These are phyloP conservation scores for Xerocomus brunneocitrinus DNA, from an alignment of 768 basidiomycete species.

Conservation along the genomic window DNA sequence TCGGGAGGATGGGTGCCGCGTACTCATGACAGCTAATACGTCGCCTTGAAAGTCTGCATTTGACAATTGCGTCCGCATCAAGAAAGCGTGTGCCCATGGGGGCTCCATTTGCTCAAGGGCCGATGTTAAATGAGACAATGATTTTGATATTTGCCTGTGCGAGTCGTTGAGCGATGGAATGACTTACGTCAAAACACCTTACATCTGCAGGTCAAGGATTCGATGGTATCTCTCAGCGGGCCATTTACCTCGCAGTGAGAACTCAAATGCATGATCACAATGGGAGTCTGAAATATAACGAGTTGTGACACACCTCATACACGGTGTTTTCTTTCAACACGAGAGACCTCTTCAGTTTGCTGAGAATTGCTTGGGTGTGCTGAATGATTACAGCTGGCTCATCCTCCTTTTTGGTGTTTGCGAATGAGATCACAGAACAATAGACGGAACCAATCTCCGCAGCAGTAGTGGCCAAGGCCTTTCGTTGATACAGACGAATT, in stretches of 20 bases:
- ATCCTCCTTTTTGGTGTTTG: constrained; percentile 48
- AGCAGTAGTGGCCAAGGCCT: constrained; percentile 62
- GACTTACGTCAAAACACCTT: constrained; percentile 13
- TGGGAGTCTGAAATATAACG: not conserved
- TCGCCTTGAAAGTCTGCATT: constrained; percentile 85
- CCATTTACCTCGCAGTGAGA: constrained; percentile 75
- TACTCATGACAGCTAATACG: constrained; percentile 76
- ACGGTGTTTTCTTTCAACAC: constrained; percentile 53
- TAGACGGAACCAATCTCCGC: constrained; percentile 66
- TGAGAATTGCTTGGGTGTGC: constrained; percentile 65
- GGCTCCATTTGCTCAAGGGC: constrained; percentile 69
- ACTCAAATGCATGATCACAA: constrained; percentile 35
- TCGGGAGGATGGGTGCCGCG: constrained; percentile 13
- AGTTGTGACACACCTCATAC: constrained; percentile 49
- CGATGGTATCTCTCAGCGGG: constrained; percentile 70
- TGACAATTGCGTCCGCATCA: constrained; percentile 67
- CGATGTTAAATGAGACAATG: constrained; percentile 70
- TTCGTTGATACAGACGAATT: constrained; percentile 68
- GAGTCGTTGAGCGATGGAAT: constrained; percentile 3
- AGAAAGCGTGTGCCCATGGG: constrained; percentile 72
- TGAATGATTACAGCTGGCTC: constrained; percentile 55
- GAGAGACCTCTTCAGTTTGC: constrained; percentile 63
- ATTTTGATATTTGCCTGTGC: constrained; percentile 59
- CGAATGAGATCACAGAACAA: constrained; percentile 72
- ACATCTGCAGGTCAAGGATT: constrained; percentile 67